These are phyloP conservation scores for Rauvolfia tetraphylla DNA, from an alignment of 257 asterid genomes.

Conservation along the genomic window DNA sequence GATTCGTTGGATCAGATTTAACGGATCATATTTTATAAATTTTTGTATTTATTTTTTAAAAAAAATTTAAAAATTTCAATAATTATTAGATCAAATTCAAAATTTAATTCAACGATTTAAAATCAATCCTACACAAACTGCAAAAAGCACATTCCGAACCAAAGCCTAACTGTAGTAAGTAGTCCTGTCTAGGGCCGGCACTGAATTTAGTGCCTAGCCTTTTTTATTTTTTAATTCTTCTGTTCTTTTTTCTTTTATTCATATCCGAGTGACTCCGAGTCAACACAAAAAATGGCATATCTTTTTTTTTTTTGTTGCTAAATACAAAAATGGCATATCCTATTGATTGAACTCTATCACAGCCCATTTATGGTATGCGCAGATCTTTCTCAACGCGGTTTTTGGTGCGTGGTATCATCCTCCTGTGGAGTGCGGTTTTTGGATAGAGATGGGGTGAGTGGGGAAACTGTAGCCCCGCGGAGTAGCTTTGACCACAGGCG, in stretches of 20 bases:
- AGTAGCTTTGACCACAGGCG: not conserved
- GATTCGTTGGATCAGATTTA: too few species aligned
- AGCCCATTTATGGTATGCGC: not conserved
- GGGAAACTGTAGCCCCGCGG: not conserved
- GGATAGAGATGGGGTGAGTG: not conserved
- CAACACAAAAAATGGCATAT: constrained; percentile 6
- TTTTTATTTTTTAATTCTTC: too few species aligned
- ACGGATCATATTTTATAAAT: too few species aligned
- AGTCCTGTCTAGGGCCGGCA: not conserved
- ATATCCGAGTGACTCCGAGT: not conserved
- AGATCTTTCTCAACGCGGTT: not conserved
- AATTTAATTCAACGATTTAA: too few species aligned
- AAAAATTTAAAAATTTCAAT: too few species aligned
- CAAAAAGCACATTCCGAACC: too few species aligned
- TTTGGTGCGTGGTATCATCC: not conserved
- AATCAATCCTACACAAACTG: too few species aligned
- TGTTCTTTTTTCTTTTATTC: too few species aligned
- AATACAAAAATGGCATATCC: not conserved
- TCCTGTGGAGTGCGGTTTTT: not conserved
- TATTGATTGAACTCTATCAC: not conserved
- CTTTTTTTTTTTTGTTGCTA: too few species aligned
- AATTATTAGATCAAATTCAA: too few species aligned
- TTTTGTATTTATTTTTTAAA: too few species aligned
- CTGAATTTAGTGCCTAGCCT: not conserved
- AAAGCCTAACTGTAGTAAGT: too few species aligned